Evolutionary conservation across 1,284 basidiomycete genomes (phyloP).

Genomic region (Meripilus lineatus): DNA sequence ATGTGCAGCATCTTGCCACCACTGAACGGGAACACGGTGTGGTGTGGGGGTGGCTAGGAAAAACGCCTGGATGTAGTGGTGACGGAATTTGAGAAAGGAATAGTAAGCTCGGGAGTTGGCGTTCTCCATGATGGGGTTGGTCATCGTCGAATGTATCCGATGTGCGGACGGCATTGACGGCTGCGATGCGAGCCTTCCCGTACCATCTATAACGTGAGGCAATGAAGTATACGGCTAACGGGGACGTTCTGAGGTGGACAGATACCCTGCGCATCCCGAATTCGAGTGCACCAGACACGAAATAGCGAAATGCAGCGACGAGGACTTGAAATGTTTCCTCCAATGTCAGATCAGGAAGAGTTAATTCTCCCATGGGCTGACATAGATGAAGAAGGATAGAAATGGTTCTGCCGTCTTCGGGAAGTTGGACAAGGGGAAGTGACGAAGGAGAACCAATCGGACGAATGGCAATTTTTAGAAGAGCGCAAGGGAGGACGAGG

Average conservation of each 20-base stretch:
- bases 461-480: neutral
- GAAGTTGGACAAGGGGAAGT: constrained; percentile 4
- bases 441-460: neutral
- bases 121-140: too few relatives aligned
- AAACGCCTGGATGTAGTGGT: too few relatives aligned
- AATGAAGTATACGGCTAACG: constrained; percentile 10
- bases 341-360: constrained; percentile 3
- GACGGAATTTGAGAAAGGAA: too few relatives aligned
- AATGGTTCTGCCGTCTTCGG: neutral
- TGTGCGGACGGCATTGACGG: too few relatives aligned
- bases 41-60: too few relatives aligned
- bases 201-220: constrained; percentile 8
- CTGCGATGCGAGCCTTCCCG: too few relatives aligned
- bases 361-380: constrained; percentile 5
- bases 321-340: constrained; percentile 5
- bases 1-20: too few relatives aligned
- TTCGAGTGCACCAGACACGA: neutral
- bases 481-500: constrained; percentile 1
- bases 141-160: too few relatives aligned
- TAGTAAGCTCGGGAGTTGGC: too few relatives aligned
- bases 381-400: neutral
- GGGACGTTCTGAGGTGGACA: neutral
- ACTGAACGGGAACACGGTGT: too few relatives aligned
- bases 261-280: neutral
- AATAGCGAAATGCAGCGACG: constrained; percentile 2